Percentiles rank a stretch among this genome's conserved stretches.
These are phyloP conservation scores for Spiraea crenata DNA, from an alignment of 331 rosid genomes.

Conservation along the genomic window DNA sequence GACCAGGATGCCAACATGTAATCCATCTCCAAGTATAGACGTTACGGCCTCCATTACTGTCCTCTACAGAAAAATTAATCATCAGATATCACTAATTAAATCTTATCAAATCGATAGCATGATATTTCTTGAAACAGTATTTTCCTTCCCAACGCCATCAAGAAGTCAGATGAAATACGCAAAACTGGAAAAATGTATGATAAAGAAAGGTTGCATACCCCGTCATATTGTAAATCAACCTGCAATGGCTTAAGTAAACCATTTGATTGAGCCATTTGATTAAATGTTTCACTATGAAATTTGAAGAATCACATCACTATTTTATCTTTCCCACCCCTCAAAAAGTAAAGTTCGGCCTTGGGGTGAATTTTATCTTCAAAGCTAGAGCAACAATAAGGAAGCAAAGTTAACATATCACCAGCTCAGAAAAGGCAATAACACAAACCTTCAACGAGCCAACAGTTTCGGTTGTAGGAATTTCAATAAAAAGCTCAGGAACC, in stretches of 20 bases:
- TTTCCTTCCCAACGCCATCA: background rate
- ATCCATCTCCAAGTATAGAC: slow-evolving; percentile 69
- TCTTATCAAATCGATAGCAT: background rate
- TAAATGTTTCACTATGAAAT: background rate
- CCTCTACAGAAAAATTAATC: slow-evolving; percentile 40
- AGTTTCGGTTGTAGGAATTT: slow-evolving; percentile 66
- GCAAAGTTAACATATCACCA: background rate
- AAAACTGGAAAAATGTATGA: background rate
- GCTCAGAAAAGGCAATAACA: background rate
- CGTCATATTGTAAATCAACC: background rate
- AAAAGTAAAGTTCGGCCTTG: background rate
- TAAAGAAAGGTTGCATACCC: background rate
- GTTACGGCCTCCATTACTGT: slow-evolving; percentile 79
- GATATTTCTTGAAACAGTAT: background rate
- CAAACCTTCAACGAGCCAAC: slow-evolving; percentile 76
- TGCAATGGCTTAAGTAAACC: background rate
- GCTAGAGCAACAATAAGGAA: background rate
- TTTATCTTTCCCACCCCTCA: background rate
- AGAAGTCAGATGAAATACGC: background rate
- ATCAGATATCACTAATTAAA: slow-evolving; percentile 9
- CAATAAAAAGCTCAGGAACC: slow-evolving; percentile 75
- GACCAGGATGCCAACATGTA: slow-evolving; percentile 70
- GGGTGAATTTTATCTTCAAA: background rate
- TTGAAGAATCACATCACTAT: background rate
- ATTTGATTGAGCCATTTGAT: slow-evolving; percentile 2